A percentile compares a stretch with the other conserved stretches of the same genome.
Evolutionary conservation across 179 eudicot species (phyloP).

Genomic region (Drosera spatulata): DNA sequence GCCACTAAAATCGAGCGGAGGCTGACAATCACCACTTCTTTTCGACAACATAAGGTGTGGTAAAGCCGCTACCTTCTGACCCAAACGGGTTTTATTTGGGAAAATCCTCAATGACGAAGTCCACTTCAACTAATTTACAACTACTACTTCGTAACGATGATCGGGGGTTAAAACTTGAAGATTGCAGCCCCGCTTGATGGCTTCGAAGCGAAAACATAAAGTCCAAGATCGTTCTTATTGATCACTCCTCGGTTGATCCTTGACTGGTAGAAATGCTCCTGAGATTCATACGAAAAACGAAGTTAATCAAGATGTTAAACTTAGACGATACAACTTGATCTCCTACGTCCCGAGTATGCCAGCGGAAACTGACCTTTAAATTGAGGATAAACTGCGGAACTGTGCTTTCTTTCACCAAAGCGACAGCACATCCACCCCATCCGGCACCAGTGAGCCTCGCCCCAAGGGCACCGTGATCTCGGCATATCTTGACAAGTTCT

Average conservation of each 20-base stretch:
- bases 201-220: slow-evolving; percentile 70
- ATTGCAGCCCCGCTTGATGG: slow-evolving; percentile 94
- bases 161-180: slow-evolving; percentile 36
- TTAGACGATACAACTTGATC: no score
- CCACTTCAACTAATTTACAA: no score
- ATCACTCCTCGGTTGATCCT: slow-evolving; percentile 71
- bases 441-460: slow-evolving; percentile 92
- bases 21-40: no score
- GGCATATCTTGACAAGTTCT: slow-evolving; percentile 73
- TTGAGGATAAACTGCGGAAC: slow-evolving; percentile 92
- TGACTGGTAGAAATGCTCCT: slow-evolving; percentile 83
- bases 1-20: no score
- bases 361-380: slow-evolving; percentile 43
- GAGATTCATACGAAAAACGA: slow-evolving; percentile 7
- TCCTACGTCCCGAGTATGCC: no score
- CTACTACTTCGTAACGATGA: no score
- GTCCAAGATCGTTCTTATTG: slow-evolving; percentile 57
- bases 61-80: no score
- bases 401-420: slow-evolving; percentile 70
- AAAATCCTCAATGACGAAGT: no score
- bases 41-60: no score
- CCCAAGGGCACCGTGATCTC: slow-evolving; percentile 20
- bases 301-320: no score
- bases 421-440: slow-evolving; percentile 98
- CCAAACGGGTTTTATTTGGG: no score